phyloP scores from a whole-genome alignment of 805 yeast genomes.

The Candida maris region DNA sequence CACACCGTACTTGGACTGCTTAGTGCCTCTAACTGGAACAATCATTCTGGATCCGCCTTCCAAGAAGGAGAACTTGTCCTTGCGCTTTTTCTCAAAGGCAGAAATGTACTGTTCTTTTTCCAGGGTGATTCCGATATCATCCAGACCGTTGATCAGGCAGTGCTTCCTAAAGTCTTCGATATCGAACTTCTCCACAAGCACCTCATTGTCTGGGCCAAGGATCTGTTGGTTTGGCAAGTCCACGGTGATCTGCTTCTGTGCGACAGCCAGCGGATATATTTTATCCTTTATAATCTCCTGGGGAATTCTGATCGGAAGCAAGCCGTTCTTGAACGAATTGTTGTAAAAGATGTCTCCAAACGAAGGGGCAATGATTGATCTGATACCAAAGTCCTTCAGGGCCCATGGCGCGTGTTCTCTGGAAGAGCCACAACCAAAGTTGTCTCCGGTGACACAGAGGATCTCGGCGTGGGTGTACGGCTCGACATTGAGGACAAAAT shows the following conservation, averaged over 20 bases:
- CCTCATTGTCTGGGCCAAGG: conserved; percentile 60
- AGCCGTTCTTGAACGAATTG: conserved; percentile 94
- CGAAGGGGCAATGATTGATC: conserved; percentile 94
- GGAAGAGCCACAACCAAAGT: conserved; percentile 98
- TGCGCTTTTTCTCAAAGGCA: conserved; percentile 74
- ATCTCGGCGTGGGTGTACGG: conserved; percentile 81
- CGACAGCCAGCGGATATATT: conserved; percentile 75
- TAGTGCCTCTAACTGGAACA: conserved; percentile 61
- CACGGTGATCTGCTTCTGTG: conserved; percentile 66
- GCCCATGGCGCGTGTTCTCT: conserved; percentile 99
- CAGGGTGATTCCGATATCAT: conserved; percentile 93
- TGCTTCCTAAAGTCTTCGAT: conserved; percentile 92
- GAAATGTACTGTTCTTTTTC: conserved; percentile 78
- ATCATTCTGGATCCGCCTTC: conserved; percentile 80
- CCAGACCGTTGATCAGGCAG: conserved; percentile 90
- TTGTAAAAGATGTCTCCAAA: conserved; percentile 98
- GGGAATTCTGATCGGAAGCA: conserved; percentile 88
- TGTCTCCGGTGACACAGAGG: conserved; percentile 89
- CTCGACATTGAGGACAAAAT: conserved; percentile 80
- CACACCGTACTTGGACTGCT: conserved; percentile 63
- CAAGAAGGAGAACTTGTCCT: conserved; percentile 79
- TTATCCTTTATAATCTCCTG: conserved; percentile 68
- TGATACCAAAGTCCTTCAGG: conserved; percentile 93
- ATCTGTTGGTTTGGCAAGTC: conserved; percentile 89
- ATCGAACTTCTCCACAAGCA: conserved; percentile 77